Evolutionary conservation across 2,329 filamentous ascomycete species (phyloP), one percentile per base, ranked within the genome.

Genomic region (Sporothrix globosa): DNA sequence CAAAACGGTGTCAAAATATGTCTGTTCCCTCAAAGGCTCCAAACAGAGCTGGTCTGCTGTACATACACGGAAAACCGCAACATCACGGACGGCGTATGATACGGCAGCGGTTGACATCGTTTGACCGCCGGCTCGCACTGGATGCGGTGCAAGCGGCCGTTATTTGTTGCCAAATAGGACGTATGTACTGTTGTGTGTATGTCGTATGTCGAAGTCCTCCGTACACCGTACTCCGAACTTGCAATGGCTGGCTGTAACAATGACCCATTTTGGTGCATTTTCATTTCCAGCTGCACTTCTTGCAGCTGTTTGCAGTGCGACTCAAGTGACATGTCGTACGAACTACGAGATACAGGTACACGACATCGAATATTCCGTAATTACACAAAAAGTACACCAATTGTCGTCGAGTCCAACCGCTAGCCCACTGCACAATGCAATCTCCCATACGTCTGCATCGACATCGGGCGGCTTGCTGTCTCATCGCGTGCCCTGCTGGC

Each of bases 241-340:
- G n/a, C n/a, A n/a, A 39, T 61, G 58, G 58, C 58, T 27, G 39
- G 58, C 39, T 63, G 58, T 6, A 44, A 46, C 58, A 61, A 61
- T 61, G 39, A 13, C 58, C 56, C 58, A 3, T 27, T 46, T 44
- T 27, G 58, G 58, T 30, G 27, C 54, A 17, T 30, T 39, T 14
- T 61, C 41, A 61, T 63, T 46, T 63, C 48, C n/a, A 46, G 4
- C 11, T 24, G 56, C 56, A 61, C 5, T 1, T 21, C 27, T 10
- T 44, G 34, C 56, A 58, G 53, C 54, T 24, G 39, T 3, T 39
- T 61, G 58, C 58, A 44, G 58, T 46, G 39, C 34, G 11, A 46
- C 58, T 44, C 39, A 39, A 61, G n/a, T 61, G 58, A 17, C 39
- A 61, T 44, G 58, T 61, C 39, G 39, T 60, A 60, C 58, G 24